These are phyloP conservation scores for Trichodelitschia bisporula DNA, from an alignment of 495 filamentous ascomycete species.

Conservation along the genomic window DNA sequence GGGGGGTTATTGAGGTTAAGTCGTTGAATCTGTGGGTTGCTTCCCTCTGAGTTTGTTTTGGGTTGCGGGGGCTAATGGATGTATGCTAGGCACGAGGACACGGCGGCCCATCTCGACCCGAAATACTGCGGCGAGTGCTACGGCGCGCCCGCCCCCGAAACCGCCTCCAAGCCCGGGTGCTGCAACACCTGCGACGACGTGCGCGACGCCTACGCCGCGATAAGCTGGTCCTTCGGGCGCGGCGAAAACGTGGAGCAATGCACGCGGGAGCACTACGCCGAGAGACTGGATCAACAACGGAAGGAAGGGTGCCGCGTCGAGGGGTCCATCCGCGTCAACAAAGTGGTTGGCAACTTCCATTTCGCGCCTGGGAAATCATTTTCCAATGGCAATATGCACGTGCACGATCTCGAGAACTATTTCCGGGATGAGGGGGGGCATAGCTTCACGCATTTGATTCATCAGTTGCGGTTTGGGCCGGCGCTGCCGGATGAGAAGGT, in stretches of 20 bases:
- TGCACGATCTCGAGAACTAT: constrained; percentile 91
- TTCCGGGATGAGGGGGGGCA: constrained; percentile 44
- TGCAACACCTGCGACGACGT: constrained; percentile 97
- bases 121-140: constrained; percentile 88
- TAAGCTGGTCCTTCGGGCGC: constrained; percentile 78
- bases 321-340: constrained; percentile 82
- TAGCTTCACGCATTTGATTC: constrained; percentile 76
- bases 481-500: constrained; percentile 59
- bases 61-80: not conserved
- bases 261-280: constrained; percentile 73
- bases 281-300: constrained; percentile 65
- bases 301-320: constrained; percentile 89
- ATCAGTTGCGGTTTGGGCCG: constrained; percentile 78
- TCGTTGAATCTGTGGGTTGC: constrained; percentile 47
- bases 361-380: constrained; percentile 88
- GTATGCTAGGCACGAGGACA: constrained; percentile 27
- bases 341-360: constrained; percentile 97
- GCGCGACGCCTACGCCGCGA: constrained; percentile 67
- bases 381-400: constrained; percentile 84
- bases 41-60: not conserved
- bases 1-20: constrained; percentile 50
- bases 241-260: constrained; percentile 92
- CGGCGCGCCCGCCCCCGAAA: constrained; percentile 47
- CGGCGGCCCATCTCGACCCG: constrained; percentile 59
- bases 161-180: constrained; percentile 52